phyloP scores from a whole-genome alignment of 306 rosid species.

The Albizia julibrissin region DNA sequence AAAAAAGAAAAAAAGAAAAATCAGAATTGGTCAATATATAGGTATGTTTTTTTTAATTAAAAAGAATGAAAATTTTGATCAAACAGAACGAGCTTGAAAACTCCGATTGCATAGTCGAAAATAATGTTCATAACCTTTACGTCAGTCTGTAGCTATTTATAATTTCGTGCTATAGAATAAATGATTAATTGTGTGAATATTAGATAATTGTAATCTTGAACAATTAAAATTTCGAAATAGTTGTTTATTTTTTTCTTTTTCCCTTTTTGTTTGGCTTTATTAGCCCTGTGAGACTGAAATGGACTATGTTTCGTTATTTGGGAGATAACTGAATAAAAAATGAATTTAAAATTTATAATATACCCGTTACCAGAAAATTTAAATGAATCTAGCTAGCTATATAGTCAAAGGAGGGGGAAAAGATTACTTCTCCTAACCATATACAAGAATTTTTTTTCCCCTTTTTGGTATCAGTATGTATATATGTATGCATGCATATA shows the following conservation, averaged over 20 bases:
- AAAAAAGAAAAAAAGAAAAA: not conserved
- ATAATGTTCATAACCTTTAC: not conserved
- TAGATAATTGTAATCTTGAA: not conserved
- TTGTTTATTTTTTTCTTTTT: not conserved
- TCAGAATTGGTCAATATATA: not conserved
- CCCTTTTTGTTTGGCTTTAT: not conserved
- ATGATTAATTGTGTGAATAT: not conserved
- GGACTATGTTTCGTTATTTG: not conserved
- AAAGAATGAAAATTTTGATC: not conserved
- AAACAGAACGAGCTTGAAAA: not conserved
- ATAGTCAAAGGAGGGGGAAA: too few species aligned
- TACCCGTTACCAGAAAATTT: too few species aligned
- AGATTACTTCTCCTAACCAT: too few species aligned
- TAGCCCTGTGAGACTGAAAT: not conserved
- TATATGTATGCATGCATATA: too few species aligned
- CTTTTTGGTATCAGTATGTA: too few species aligned
- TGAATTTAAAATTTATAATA: not conserved
- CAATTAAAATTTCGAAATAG: not conserved
- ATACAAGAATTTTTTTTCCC: too few species aligned
- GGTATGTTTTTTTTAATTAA: not conserved
- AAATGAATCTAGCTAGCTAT: too few species aligned
- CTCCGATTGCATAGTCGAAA: not conserved
- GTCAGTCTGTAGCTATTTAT: not conserved
- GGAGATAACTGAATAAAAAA: not conserved
- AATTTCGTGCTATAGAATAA: not conserved